Percentiles rank a stretch among this genome's conserved stretches.
phyloP scores from a whole-genome alignment of 1,284 basidiomycete genomes.

The Cronartium quercuum region DNA sequence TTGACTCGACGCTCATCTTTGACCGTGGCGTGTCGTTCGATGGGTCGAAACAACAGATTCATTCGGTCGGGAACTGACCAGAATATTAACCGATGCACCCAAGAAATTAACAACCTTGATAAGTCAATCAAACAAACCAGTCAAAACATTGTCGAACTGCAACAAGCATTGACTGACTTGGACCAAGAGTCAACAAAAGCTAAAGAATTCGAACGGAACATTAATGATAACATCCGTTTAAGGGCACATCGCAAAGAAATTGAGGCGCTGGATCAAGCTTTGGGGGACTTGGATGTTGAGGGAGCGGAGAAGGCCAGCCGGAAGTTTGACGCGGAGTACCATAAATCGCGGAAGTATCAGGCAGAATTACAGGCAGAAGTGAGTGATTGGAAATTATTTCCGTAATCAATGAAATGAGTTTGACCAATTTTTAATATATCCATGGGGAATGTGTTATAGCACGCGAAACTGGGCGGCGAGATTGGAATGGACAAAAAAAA shows the following conservation, averaged over 20 bases:
- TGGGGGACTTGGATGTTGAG: slow-evolving; percentile 71
- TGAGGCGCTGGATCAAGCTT: slow-evolving; percentile 62
- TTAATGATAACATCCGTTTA: slow-evolving; percentile 78
- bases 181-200: slow-evolving; percentile 50
- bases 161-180: slow-evolving; percentile 39
- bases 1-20: not conserved
- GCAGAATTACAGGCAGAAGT: slow-evolving; percentile 59
- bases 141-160: slow-evolving; percentile 10
- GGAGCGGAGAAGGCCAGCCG: slow-evolving; percentile 69
- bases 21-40: slow-evolving; percentile 26
- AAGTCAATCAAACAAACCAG: slow-evolving; percentile 4
- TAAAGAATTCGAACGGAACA: slow-evolving; percentile 55
- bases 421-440: not conserved
- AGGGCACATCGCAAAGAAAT: slow-evolving; percentile 66
- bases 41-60: slow-evolving; percentile 8
- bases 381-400: slow-evolving; percentile 44
- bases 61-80: slow-evolving; percentile 4
- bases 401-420: not conserved
- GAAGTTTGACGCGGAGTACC: slow-evolving; percentile 76
- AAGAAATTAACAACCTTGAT: slow-evolving; percentile 8
- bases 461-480: slow-evolving; percentile 72
- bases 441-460: slow-evolving; percentile 53
- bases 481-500: slow-evolving; percentile 68
- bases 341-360: slow-evolving; percentile 58
- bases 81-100: slow-evolving; percentile 10